Evolutionary conservation across 1,284 basidiomycete genomes (phyloP).

Genomic region (Takashimella koratensis): DNA sequence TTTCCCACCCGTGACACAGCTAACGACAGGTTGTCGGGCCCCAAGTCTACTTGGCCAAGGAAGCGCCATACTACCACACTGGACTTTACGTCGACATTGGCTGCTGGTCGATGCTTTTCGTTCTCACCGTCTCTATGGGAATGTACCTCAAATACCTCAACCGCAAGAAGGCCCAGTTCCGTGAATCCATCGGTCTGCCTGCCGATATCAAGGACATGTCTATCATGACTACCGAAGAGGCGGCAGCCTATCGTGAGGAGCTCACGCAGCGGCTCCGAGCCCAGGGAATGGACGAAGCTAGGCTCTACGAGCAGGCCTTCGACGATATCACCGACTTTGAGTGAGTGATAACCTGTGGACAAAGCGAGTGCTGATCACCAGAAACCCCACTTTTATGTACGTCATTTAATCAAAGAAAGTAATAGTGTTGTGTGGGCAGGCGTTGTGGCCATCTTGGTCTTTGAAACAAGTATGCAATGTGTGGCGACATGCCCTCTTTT

Average conservation of each 20-base stretch:
- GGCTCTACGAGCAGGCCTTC: slow-evolving; percentile 23
- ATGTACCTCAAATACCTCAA: slow-evolving; percentile 25
- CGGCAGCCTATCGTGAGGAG: slow-evolving; percentile 28
- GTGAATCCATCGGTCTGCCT: slow-evolving; percentile 23
- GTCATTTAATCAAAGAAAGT: slow-evolving; percentile 12
- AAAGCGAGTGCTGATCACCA: not conserved
- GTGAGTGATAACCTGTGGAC: not conserved
- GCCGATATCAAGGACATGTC: slow-evolving; percentile 23
- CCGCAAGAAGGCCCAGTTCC: slow-evolving; percentile 17
- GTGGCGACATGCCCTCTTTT: no score
- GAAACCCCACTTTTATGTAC: slow-evolving; percentile 22
- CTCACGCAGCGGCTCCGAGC: slow-evolving; percentile 17
- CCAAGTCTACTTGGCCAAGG: slow-evolving; percentile 20
- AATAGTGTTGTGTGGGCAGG: no score
- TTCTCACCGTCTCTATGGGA: slow-evolving; percentile 21
- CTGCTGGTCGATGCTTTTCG: slow-evolving; percentile 22
- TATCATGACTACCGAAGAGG: slow-evolving; percentile 28
- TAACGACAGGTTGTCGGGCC: slow-evolving; percentile 17
- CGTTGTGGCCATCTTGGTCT: no score
- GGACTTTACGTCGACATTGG: slow-evolving; percentile 32
- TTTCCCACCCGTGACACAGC: not conserved
- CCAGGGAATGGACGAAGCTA: slow-evolving; percentile 16
- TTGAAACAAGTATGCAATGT: no score
- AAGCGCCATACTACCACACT: slow-evolving; percentile 22
- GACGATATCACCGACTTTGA: slow-evolving; percentile 36